phyloP scores from a whole-genome alignment of 192 early-diverging fungal species.

The Coemansia sp. region DNA sequence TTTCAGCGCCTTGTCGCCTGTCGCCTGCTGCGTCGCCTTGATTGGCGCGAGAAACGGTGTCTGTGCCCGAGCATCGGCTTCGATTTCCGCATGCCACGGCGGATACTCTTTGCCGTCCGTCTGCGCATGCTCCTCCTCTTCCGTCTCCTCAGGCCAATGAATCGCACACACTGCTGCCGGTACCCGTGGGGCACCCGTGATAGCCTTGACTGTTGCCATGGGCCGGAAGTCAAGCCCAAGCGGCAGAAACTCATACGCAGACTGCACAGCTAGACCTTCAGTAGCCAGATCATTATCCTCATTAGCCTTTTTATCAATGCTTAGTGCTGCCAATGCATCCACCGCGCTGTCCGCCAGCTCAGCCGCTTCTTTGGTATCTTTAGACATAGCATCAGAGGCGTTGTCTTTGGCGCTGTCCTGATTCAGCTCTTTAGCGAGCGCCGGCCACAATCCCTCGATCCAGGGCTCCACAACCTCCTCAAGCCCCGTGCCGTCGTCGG shows the following conservation, averaged over 20 bases:
- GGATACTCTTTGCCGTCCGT: conserved; percentile 9
- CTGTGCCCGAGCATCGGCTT: background rate
- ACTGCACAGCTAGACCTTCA: background rate
- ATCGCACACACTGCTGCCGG: conserved; percentile 25
- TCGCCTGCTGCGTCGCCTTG: conserved; percentile 60
- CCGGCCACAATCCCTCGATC: conserved; percentile 81
- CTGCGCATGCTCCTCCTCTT: background rate
- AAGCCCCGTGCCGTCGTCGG: conserved; percentile 92
- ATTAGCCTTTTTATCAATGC: background rate
- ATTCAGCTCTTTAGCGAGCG: conserved; percentile 55
- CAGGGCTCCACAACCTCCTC: conserved; percentile 90
- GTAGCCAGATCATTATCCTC: background rate
- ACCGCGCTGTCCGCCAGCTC: conserved; percentile 3
- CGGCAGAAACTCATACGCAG: conserved; percentile 27
- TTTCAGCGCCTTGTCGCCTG: conserved; percentile 68
- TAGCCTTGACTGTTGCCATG: conserved; percentile 32
- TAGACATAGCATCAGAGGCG: background rate
- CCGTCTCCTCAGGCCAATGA: background rate
- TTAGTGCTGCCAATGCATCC: conserved; percentile 5
- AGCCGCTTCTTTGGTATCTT: background rate
- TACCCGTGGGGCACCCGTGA: conserved; percentile 37
- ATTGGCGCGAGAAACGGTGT: conserved; percentile 58
- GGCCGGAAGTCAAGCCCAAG: conserved; percentile 41
- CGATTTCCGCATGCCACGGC: conserved; percentile 31
- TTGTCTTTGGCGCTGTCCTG: background rate